Evolutionary conservation across 768 basidiomycete species (phyloP).

Genomic region (Boletus rex-veris): DNA sequence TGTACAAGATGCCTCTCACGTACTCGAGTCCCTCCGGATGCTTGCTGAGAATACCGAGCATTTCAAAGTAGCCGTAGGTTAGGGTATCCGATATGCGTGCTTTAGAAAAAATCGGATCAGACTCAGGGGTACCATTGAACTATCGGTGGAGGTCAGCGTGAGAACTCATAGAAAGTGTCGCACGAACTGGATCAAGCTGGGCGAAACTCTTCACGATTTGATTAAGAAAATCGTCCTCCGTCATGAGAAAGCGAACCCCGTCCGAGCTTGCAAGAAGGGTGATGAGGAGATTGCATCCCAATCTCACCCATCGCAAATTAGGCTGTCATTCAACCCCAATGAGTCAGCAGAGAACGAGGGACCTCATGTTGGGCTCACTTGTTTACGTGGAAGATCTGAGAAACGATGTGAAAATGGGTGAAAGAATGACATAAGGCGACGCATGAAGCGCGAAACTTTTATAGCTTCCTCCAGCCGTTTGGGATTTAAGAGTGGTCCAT

Average conservation of each 20-base stretch:
- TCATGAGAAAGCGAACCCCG: slow-evolving; percentile 73
- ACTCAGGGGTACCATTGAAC: slow-evolving; percentile 70
- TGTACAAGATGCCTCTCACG: slow-evolving; percentile 25
- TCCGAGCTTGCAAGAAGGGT: slow-evolving; percentile 82
- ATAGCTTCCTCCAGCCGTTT: slow-evolving; percentile 94
- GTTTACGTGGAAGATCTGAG: slow-evolving; percentile 71
- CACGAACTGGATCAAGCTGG: slow-evolving; percentile 84
- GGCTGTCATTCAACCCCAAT: slow-evolving; percentile 39
- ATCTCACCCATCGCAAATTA: slow-evolving; percentile 79
- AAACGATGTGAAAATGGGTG: slow-evolving; percentile 89
- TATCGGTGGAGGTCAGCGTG: slow-evolving; percentile 25
- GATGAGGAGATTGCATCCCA: slow-evolving; percentile 79
- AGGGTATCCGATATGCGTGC: slow-evolving; percentile 76
- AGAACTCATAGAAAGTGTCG: not conserved
- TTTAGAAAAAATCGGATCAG: slow-evolving; percentile 83
- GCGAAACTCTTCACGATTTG: slow-evolving; percentile 87
- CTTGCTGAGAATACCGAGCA: slow-evolving; percentile 89
- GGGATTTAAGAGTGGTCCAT: slow-evolving; percentile 88
- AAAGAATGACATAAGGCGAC: slow-evolving; percentile 90
- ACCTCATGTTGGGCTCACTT: slow-evolving; percentile 38
- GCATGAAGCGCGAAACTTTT: slow-evolving; percentile 82
- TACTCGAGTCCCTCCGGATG: slow-evolving; percentile 88
- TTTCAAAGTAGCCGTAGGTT: slow-evolving; percentile 91
- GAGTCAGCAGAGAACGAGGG: slow-evolving; percentile 1
- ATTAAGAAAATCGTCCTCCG: slow-evolving; percentile 79